Conservation (phyloP, 352 stramenopile genomes). For the Pythium guiyangense region DNA sequence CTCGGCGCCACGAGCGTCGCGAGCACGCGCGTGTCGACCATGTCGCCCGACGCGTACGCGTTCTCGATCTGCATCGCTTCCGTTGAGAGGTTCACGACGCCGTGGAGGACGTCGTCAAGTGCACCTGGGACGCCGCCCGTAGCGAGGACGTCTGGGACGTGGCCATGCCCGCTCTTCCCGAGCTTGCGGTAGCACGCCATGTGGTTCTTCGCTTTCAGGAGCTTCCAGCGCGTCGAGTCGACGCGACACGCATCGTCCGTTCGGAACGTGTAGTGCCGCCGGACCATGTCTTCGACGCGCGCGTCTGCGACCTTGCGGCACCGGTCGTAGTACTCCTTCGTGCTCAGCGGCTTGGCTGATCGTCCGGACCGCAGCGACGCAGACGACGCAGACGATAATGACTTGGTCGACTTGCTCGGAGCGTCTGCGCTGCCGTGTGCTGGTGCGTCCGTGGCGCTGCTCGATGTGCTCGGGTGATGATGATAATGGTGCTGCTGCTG, state of each 20-base stretch:
- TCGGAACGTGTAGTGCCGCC: conserved; percentile 11
- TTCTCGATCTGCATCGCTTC: conserved; percentile 23
- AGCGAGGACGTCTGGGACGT: conserved; percentile 13
- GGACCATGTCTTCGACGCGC: conserved; percentile 19
- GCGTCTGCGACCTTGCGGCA: conserved; percentile 10
- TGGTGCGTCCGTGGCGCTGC: background rate
- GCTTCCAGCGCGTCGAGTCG: conserved; percentile 13
- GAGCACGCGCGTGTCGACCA: conserved; percentile 28
- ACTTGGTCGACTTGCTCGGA: conserved; percentile 6
- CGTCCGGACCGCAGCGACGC: background rate
- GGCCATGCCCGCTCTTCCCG: conserved; percentile 4
- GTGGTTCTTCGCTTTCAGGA: conserved; percentile 16
- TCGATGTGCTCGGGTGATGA: conserved; percentile 3
- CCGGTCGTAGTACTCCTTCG: conserved; percentile 11
- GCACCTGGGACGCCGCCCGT: conserved; percentile 4
- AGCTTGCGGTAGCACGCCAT: conserved; percentile 12
- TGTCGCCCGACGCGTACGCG: conserved; percentile 11
- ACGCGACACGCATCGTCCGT: background rate
- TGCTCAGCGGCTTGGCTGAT: background rate
- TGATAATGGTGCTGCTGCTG: background rate
- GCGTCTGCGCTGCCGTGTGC: too few species aligned
- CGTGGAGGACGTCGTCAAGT: conserved; percentile 16
- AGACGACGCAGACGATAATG: background rate
- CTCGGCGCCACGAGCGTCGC: conserved; percentile 36
- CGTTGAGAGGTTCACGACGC: conserved; percentile 14